Percentiles rank a stretch among this genome's conserved stretches.
phyloP scores from a whole-genome alignment of 495 filamentous ascomycete species.

The Extremus antarcticus region DNA sequence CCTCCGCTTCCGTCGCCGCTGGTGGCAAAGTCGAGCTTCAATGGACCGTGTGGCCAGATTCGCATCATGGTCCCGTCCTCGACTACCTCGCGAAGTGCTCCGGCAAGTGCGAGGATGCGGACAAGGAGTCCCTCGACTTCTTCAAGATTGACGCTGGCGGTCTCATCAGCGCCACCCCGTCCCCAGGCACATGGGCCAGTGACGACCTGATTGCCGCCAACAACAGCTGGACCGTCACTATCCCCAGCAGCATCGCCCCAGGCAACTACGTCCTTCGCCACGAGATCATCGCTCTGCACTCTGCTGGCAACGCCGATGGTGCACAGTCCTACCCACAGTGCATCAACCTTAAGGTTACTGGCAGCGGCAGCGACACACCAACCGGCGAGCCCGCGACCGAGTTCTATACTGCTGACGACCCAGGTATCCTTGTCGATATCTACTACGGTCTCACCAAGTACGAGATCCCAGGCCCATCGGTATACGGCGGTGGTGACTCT shows the following conservation, averaged over 20 bases:
- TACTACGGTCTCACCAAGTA: neutral
- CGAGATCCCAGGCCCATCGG: neutral
- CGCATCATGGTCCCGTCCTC: constrained; percentile 61
- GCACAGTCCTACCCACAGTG: constrained; percentile 75
- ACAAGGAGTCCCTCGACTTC: constrained; percentile 54
- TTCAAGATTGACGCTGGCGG: constrained; percentile 67
- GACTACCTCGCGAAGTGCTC: constrained; percentile 67
- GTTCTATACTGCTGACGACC: neutral
- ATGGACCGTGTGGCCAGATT: constrained; percentile 49
- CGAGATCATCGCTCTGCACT: constrained; percentile 71
- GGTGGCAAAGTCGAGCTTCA: constrained; percentile 34
- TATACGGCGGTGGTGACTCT: neutral
- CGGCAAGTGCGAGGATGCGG: constrained; percentile 50
- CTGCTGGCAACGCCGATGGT: constrained; percentile 46
- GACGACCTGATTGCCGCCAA: constrained; percentile 55
- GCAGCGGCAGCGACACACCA: constrained; percentile 32
- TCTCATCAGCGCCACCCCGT: constrained; percentile 39
- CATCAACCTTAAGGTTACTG: constrained; percentile 62
- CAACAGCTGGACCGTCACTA: constrained; percentile 58
- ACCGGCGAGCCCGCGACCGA: neutral
- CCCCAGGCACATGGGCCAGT: constrained; percentile 53
- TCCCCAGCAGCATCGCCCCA: constrained; percentile 48
- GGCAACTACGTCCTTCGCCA: constrained; percentile 73
- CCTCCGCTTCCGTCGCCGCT: constrained; percentile 36
- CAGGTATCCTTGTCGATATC: neutral